phyloP scores from a whole-genome alignment of 495 filamentous ascomycete genomes.

The Astrothelium subdiscretum region DNA sequence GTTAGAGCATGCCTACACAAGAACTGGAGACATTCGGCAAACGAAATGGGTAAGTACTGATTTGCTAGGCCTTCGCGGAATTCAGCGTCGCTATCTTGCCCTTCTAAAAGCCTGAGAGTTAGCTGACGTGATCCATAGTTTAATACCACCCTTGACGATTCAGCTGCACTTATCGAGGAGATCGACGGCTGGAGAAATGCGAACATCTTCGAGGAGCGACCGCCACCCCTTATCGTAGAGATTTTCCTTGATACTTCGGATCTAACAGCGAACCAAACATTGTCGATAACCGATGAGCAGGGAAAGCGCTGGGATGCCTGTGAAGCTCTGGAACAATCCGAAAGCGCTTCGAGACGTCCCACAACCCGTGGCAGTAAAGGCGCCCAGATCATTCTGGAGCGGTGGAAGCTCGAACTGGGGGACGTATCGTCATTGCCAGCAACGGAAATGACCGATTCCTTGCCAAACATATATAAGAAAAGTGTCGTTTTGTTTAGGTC shows the following conservation, averaged over 20 bases:
- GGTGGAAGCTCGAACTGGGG: slow-evolving; percentile 77
- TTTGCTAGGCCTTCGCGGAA: slow-evolving; percentile 4
- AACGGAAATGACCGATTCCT: slow-evolving; percentile 54
- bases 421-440: slow-evolving; percentile 39
- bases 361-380: slow-evolving; percentile 41
- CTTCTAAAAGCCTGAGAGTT: slow-evolving; percentile 4
- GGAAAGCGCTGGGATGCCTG: slow-evolving; percentile 87
- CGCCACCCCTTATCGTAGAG: slow-evolving; percentile 82
- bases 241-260: slow-evolving; percentile 73
- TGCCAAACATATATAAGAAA: slow-evolving; percentile 92
- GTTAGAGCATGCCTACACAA: slow-evolving; percentile 47
- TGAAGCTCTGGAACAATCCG: slow-evolving; percentile 61
- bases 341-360: slow-evolving; percentile 33
- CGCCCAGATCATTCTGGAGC: slow-evolving; percentile 68
- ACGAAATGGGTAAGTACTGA: slow-evolving; percentile 82
- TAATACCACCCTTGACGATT: slow-evolving; percentile 87
- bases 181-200: slow-evolving; percentile 66
- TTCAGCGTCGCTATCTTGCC: too few relatives aligned
- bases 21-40: slow-evolving; percentile 52
- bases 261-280: slow-evolving; percentile 71
- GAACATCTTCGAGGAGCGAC: slow-evolving; percentile 63
- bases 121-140: slow-evolving; percentile 47
- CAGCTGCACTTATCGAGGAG: slow-evolving; percentile 70
- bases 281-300: slow-evolving; percentile 76
- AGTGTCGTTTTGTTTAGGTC: slow-evolving; percentile 88